A percentile compares a stretch with the other conserved stretches of the same genome.
Evolutionary conservation across 2,329 filamentous ascomycete genomes (phyloP).

Genomic region (Stemphylium vesicarium): DNA sequence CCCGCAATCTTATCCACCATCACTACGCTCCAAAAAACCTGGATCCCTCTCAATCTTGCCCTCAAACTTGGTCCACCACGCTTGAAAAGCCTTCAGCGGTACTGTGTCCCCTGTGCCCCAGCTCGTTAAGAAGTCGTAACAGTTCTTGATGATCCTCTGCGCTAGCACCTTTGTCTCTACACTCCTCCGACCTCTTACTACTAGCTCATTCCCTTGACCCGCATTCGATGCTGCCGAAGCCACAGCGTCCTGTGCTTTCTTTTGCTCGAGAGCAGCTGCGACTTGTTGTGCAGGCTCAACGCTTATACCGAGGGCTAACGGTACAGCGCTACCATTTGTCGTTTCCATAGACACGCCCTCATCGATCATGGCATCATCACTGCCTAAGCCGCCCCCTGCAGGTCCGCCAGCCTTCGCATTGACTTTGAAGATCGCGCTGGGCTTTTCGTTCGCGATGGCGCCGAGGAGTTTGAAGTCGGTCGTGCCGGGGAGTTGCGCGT

Average conservation of each 20-base stretch:
- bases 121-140: conserved; percentile 93
- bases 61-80: conserved; percentile 99
- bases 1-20: conserved; percentile 48
- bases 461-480: conserved; percentile 82
- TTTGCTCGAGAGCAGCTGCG: conserved; percentile 68
- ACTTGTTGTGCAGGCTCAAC: conserved; percentile 80
- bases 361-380: conserved; percentile 58
- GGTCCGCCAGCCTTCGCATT: conserved; percentile 49
- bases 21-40: conserved; percentile 80
- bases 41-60: conserved; percentile 83
- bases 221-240: conserved; percentile 32
- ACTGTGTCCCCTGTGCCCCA: conserved; percentile 85
- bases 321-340: conserved; percentile 13
- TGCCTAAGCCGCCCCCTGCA: conserved; percentile 49
- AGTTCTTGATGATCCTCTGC: conserved; percentile 93
- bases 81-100: conserved; percentile 91
- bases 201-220: conserved; percentile 40
- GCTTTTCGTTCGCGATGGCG: conserved; percentile 86
- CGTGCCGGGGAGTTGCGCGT: conserved; percentile 72
- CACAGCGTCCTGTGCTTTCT: conserved; percentile 55
- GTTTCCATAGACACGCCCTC: conserved; percentile 37
- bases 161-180: conserved; percentile 79
- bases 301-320: conserved; percentile 77
- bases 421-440: conserved; percentile 88
- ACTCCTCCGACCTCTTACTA: conserved; percentile 46